These are phyloP conservation scores for Omphalotus guepiniiformis DNA, from an alignment of 768 basidiomycete genomes.

Conservation along the genomic window DNA sequence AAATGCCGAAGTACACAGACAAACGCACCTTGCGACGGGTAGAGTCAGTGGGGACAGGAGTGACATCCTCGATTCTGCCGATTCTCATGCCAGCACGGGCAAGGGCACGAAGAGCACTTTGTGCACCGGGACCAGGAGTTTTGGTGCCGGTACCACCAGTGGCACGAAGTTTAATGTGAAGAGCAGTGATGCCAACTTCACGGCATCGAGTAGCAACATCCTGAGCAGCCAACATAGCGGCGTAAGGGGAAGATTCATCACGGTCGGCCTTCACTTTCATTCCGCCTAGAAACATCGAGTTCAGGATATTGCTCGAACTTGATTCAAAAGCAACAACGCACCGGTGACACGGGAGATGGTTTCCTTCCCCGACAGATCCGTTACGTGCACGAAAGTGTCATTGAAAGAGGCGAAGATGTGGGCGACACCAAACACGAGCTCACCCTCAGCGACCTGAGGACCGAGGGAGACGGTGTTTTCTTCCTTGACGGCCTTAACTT, in stretches of 20 bases:
- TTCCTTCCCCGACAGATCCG: constrained; percentile 98
- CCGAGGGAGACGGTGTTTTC: constrained; percentile 88
- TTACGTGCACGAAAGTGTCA: constrained; percentile 99
- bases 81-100: constrained; percentile 98
- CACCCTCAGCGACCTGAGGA: constrained; percentile 93
- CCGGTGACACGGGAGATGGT: constrained; percentile 99
- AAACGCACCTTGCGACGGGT: constrained; percentile 88
- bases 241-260: constrained; percentile 97
- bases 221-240: constrained; percentile 98
- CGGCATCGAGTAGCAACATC: constrained; percentile 95
- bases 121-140: constrained; percentile 97
- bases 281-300: constrained; percentile 52
- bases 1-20: background rate
- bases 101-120: constrained; percentile 95
- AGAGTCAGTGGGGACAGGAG: constrained; percentile 94
- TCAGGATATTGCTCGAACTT: background rate
- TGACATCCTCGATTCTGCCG: constrained; percentile 97
- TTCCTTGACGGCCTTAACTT: constrained; percentile 72
- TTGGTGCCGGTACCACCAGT: constrained; percentile 99
- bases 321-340: constrained; percentile 27
- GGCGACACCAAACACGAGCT: constrained; percentile 96
- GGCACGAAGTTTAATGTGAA: constrained; percentile 98
- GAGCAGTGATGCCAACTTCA: constrained; percentile 96
- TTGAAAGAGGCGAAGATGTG: constrained; percentile 99
- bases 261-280: constrained; percentile 99